These are phyloP conservation scores for Teratosphaeria nubilosa DNA, from an alignment of 2,329 filamentous ascomycete genomes.

Conservation along the genomic window DNA sequence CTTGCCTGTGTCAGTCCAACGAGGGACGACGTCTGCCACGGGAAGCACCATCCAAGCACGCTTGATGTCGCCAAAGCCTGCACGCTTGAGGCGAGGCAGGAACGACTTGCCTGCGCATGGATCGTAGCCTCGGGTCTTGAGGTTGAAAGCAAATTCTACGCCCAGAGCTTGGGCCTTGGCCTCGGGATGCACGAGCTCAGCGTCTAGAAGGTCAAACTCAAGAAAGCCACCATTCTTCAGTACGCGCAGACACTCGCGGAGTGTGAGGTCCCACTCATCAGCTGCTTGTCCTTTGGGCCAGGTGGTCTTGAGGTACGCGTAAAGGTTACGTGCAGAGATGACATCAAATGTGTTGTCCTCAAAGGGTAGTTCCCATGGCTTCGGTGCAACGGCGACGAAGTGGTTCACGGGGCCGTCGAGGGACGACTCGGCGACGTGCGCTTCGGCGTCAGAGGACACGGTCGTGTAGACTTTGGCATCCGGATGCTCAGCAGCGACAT, in stretches of 20 bases:
- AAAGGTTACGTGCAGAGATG: constrained; percentile 78
- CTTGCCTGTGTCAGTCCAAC: constrained; percentile 25
- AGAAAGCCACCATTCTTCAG: constrained; percentile 88
- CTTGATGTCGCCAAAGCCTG: constrained; percentile 70
- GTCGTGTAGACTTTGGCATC: constrained; percentile 82
- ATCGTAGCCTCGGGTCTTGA: constrained; percentile 85
- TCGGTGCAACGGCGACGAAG: constrained; percentile 66
- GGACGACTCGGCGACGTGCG: constrained; percentile 50
- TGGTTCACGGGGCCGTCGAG: constrained; percentile 82
- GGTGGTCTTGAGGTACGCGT: constrained; percentile 65
- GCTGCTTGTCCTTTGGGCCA: constrained; percentile 39
- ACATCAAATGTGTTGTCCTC: constrained; percentile 79
- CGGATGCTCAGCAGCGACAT: constrained; percentile 75
- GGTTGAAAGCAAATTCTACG: constrained; percentile 83
- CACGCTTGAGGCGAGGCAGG: constrained; percentile 60
- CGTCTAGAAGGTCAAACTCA: constrained; percentile 83
- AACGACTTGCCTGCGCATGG: constrained; percentile 73
- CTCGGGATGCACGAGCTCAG: constrained; percentile 78
- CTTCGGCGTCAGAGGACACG: constrained; percentile 27
- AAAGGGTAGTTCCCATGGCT: constrained; percentile 75
- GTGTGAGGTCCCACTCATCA: constrained; percentile 81
- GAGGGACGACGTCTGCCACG: constrained; percentile 46
- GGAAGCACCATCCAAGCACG: constrained; percentile 85
- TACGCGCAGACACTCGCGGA: constrained; percentile 78
- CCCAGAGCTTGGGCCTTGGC: constrained; percentile 69